Percentiles rank a stretch among this genome's conserved stretches.
phyloP scores from a whole-genome alignment of 768 basidiomycete genomes.

The Pisolithus marmoratus region DNA sequence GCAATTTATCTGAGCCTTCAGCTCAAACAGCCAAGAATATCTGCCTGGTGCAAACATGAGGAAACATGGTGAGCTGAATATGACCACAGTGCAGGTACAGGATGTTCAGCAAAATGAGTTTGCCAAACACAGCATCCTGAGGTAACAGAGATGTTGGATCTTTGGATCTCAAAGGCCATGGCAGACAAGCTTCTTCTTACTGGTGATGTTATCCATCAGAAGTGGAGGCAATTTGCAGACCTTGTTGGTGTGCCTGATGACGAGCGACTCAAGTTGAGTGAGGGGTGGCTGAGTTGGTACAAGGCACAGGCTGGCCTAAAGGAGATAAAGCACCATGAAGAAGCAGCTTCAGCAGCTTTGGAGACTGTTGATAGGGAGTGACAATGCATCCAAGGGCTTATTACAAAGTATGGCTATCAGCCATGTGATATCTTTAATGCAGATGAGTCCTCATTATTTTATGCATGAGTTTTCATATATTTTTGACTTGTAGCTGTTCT shows the following conservation, averaged over 20 bases:
- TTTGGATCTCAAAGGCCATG: too few relatives aligned
- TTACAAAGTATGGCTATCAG: conserved; percentile 22
- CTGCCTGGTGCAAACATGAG: conserved; percentile 29
- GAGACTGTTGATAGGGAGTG: conserved; percentile 23
- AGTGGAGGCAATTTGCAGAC: too few relatives aligned
- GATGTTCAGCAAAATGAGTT: too few relatives aligned
- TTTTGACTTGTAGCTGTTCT: conserved; percentile 1
- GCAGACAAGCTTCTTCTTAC: too few relatives aligned
- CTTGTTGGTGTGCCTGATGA: too few relatives aligned
- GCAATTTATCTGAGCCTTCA: too few relatives aligned
- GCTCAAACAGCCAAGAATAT: conserved; percentile 30
- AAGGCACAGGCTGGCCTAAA: neutral
- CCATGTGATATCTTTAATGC: conserved; percentile 30
- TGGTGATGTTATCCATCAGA: too few relatives aligned
- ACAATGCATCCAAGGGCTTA: conserved; percentile 20
- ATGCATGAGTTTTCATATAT: conserved; percentile 16
- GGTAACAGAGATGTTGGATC: too few relatives aligned
- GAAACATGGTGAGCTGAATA: conserved; percentile 16
- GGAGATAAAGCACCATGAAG: conserved; percentile 20
- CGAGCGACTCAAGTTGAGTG: conserved; percentile 25
- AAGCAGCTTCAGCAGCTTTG: conserved; percentile 26
- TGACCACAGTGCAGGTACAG: conserved; percentile 13
- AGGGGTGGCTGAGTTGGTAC: conserved; percentile 20
- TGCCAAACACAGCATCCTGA: too few relatives aligned
- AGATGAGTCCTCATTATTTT: too few relatives aligned